Evolutionary conservation across 495 filamentous ascomycete species (phyloP).

Genomic region (Penicillium malachiteum): DNA sequence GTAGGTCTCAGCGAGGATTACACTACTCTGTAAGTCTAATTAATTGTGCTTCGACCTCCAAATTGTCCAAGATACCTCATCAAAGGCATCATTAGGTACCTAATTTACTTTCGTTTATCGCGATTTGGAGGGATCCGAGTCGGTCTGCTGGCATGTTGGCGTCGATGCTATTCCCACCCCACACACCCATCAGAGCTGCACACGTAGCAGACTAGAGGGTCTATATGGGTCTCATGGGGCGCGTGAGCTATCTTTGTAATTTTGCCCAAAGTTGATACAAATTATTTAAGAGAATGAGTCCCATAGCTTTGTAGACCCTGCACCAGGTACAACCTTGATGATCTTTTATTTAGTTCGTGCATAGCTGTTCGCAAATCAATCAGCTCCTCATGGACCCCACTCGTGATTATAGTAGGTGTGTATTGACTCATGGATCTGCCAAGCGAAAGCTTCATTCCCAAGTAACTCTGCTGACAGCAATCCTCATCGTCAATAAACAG

Average conservation of each 20-base stretch:
- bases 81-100: conserved; percentile 2
- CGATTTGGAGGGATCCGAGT: conserved; percentile 7
- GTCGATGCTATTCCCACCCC: conserved; percentile 18
- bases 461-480: neutral
- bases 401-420: conserved; percentile 37
- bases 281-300: conserved; percentile 12
- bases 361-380: neutral
- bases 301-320: neutral
- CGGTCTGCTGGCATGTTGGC: conserved; percentile 21
- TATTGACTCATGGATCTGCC: neutral
- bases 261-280: conserved; percentile 1
- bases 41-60: neutral
- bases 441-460: too few species aligned
- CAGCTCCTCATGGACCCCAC: conserved; percentile 30
- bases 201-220: conserved; percentile 34
- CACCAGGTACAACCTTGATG: neutral
- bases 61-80: neutral
- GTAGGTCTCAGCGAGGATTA: neutral
- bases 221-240: conserved; percentile 24
- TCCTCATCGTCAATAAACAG: conserved; percentile 23
- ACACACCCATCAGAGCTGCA: conserved; percentile 32
- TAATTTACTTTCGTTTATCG: neutral
- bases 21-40: neutral
- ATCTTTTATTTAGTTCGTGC: conserved; percentile 4
- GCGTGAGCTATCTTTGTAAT: conserved; percentile 8